Evolutionary conservation across 139 green algal species (phyloP), one percentile per base, ranked within the genome.

Genomic region (Micractinium sp.): DNA sequence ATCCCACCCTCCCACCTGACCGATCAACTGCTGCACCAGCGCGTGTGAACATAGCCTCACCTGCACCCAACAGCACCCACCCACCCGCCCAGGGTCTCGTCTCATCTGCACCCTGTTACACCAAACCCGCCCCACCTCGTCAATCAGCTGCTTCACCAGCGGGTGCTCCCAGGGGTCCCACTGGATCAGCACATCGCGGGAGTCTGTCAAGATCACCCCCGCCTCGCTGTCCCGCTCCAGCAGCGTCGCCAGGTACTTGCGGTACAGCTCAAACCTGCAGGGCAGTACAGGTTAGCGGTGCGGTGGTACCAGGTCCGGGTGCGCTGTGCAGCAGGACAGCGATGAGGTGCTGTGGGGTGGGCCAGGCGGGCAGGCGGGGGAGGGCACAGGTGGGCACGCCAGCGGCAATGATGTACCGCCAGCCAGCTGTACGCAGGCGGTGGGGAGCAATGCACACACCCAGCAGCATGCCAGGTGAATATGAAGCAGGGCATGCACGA

Each of bases 211-310:
- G 25, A 88, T 71, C 19, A 88, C 85, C 41, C 85, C 85, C 69
- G 71, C 85, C 85, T 81, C 85, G 47, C 85, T 81, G 85, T 88
- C 71, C 41, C 85, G 71, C 71, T 73, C 67, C 38, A 81, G 38
- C 66, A 87, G 85, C 27, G 31, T 41, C 1, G 15, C 20, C 20
- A 88, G 85, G 41, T 82, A 88, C n/a, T 47, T 39, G 12, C 35
- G 53, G 71, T 82, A 88, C 47, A 88, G 85, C 85, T 88, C 85
- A 82, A 88, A 88, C 85, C 85, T 88, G 85, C n/a, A 18, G 23
- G 27, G 25, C 14, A 38, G 31, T 39, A 18, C 23, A 29, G 16
- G n/a, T n/a, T 9, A 56, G 9, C 47, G 47, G 47, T 56, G 9
- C 47, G 9, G 5, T 9, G 47, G 47, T 56, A 56, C 47, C 47